phyloP scores from a whole-genome alignment of 2,329 filamentous ascomycete genomes.

The Paecilomyces niveus region DNA sequence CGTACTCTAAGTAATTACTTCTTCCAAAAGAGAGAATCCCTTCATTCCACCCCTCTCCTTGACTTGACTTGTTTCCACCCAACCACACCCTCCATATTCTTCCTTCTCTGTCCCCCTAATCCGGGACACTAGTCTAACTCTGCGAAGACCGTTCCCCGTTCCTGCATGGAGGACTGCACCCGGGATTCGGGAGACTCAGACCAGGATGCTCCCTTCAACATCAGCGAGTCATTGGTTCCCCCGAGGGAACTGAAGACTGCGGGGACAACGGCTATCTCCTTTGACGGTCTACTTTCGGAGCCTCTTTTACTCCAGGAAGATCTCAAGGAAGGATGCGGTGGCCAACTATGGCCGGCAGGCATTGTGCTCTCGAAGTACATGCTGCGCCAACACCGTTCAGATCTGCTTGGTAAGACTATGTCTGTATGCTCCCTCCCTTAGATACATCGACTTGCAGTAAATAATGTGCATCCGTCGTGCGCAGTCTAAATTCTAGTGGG shows the following conservation, averaged over 20 bases:
- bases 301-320: constrained; percentile 78
- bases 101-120: not conserved
- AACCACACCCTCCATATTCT: not conserved
- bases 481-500: not conserved
- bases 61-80: not conserved
- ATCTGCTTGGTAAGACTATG: constrained; percentile 64
- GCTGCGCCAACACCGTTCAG: constrained; percentile 62
- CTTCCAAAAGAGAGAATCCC: not conserved
- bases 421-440: constrained; percentile 42
- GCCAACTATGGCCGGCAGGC: constrained; percentile 89
- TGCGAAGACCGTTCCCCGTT: not conserved
- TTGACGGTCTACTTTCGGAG: constrained; percentile 64
- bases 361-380: constrained; percentile 83
- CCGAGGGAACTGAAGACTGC: constrained; percentile 46
- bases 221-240: constrained; percentile 52
- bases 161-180: constrained; percentile 1
- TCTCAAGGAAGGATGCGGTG: constrained; percentile 79
- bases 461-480: too few relatives aligned
- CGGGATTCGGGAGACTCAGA: constrained; percentile 15
- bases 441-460: not conserved
- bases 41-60: not conserved
- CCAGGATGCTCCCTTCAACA: constrained; percentile 25
- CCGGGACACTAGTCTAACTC: not conserved
- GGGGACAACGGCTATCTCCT: constrained; percentile 49
- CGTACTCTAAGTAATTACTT: not conserved